Conservation (phyloP, 2,329 filamentous ascomycete species). For the Alternaria sp. region DNA sequence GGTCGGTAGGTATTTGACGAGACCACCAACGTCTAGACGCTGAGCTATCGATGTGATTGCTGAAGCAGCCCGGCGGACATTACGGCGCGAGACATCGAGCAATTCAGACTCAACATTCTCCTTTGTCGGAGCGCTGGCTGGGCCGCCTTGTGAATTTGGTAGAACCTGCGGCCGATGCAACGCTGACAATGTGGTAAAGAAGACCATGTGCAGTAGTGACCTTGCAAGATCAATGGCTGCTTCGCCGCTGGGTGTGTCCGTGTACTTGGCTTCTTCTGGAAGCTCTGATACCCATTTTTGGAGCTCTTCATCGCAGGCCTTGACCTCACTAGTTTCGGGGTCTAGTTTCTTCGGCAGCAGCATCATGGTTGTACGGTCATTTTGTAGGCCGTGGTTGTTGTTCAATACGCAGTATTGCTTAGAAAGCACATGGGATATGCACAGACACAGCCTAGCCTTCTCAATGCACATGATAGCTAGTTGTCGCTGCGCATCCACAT, state of each 20-base stretch:
- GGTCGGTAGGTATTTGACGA: constrained; percentile 83
- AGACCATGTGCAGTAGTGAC: constrained; percentile 91
- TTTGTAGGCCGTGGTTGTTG: constrained; percentile 74
- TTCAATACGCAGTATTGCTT: constrained; percentile 92
- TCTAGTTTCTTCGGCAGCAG: constrained; percentile 86
- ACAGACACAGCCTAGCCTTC: constrained; percentile 87
- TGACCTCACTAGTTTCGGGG: constrained; percentile 80
- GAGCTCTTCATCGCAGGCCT: constrained; percentile 78
- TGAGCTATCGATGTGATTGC: constrained; percentile 86
- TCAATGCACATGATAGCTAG: constrained; percentile 89
- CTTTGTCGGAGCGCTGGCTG: constrained; percentile 52
- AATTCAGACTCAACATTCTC: constrained; percentile 62
- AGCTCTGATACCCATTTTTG: constrained; percentile 77
- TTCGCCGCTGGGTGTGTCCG: constrained; percentile 65
- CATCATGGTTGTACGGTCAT: constrained; percentile 81
- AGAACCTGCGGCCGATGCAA: constrained; percentile 91
- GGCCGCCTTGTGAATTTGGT: constrained; percentile 68
- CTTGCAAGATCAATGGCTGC: constrained; percentile 71
- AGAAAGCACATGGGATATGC: constrained; percentile 86
- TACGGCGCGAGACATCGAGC: constrained; percentile 80
- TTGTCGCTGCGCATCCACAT: constrained; percentile 75
- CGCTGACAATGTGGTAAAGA: constrained; percentile 88
- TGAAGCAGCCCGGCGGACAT: constrained; percentile 81
- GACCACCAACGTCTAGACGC: constrained; percentile 72
- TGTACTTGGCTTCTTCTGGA: constrained; percentile 73